Percentiles rank a stretch among this genome's conserved stretches.
Evolutionary conservation across 306 rosid genomes (phyloP).

Genomic region (Corylus americana): DNA sequence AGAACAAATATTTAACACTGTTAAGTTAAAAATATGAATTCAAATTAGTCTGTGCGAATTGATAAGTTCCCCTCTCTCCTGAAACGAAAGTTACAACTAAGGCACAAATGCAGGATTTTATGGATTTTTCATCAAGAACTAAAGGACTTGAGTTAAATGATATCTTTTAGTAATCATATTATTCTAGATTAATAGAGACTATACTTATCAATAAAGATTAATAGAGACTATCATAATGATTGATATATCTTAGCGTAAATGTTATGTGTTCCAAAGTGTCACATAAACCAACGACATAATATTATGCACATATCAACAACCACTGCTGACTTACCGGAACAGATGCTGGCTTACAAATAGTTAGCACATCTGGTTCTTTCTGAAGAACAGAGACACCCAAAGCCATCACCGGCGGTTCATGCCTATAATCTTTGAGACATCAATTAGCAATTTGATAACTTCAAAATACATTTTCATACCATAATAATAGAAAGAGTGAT

Average conservation of each 20-base stretch:
- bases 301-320: neutral
- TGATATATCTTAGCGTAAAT: neutral
- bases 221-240: neutral
- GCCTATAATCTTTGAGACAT: conserved; percentile 55
- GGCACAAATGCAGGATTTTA: conserved; percentile 14
- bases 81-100: neutral
- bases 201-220: neutral
- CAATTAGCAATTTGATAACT: conserved; percentile 37
- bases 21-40: neutral
- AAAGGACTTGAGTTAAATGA: conserved; percentile 11
- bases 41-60: neutral
- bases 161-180: conserved; percentile 4
- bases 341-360: conserved; percentile 83
- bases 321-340: conserved; percentile 64
- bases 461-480: conserved; percentile 2
- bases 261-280: neutral
- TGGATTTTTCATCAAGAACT: conserved; percentile 3
- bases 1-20: conserved; percentile 31
- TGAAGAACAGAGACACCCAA: conserved; percentile 54
- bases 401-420: conserved; percentile 90
- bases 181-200: neutral
- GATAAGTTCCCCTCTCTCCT: conserved; percentile 1
- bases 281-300: neutral
- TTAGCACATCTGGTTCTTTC: conserved; percentile 61
- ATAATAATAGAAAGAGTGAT: neutral